These are phyloP conservation scores for Cenococcum geophilum DNA, from an alignment of 495 filamentous ascomycete genomes.

Conservation along the genomic window DNA sequence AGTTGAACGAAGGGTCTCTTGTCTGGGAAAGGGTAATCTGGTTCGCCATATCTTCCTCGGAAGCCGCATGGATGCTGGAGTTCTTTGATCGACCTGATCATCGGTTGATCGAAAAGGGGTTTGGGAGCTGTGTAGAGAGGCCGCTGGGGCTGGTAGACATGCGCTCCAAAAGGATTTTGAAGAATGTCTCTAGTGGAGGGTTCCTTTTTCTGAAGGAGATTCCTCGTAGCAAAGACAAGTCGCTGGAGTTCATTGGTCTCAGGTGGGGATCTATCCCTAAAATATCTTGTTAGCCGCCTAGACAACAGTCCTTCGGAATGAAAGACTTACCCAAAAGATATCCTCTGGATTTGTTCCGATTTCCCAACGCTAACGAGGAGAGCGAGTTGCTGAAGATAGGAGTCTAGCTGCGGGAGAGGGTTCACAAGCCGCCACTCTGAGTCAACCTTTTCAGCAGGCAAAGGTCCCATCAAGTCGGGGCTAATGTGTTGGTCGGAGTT, in stretches of 20 bases:
- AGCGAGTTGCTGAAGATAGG: not conserved
- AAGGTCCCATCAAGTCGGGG: not conserved
- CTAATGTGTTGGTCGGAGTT: not conserved
- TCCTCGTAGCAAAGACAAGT: not conserved
- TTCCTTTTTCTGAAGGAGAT: not conserved
- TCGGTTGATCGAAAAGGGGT: not conserved
- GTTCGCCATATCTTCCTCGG: conserved; percentile 22
- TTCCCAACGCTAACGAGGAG: not conserved
- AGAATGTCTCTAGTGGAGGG: not conserved
- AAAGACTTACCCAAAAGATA: not conserved
- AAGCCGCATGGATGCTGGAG: conserved; percentile 21
- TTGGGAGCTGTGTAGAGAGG: not conserved
- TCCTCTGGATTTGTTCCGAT: not conserved
- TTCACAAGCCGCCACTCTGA: not conserved
- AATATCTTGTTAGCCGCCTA: too few relatives aligned
- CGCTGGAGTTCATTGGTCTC: not conserved
- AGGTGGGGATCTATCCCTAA: not conserved
- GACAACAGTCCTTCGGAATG: not conserved
- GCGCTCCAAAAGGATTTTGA: too few relatives aligned
- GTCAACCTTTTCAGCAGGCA: too few relatives aligned
- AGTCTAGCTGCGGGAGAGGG: not conserved
- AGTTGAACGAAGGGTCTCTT: conserved; percentile 15
- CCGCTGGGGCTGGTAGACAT: not conserved
- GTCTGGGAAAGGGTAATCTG: conserved; percentile 15
- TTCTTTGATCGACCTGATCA: conserved; percentile 5